Conservation (phyloP, 805 yeast species). For the Lipomyces oligophaga region DNA sequence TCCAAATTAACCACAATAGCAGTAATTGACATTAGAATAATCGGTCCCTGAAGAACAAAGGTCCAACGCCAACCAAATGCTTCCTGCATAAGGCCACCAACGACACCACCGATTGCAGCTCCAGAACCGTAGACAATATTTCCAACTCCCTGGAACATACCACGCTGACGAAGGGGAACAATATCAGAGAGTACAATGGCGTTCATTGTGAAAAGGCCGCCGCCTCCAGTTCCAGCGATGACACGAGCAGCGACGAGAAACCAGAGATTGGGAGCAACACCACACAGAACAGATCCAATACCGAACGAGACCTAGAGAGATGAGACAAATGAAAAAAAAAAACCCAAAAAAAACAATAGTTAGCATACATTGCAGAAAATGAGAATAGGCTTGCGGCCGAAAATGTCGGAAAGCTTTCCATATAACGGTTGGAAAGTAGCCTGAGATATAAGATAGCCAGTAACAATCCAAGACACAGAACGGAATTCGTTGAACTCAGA, state of each 20-base stretch:
- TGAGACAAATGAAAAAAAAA: constrained; percentile 31
- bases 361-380: constrained; percentile 43
- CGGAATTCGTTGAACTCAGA: constrained; percentile 53
- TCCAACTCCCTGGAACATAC: constrained; percentile 76
- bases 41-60: constrained; percentile 42
- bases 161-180: constrained; percentile 70
- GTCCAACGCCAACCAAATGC: constrained; percentile 61
- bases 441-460: constrained; percentile 64
- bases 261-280: constrained; percentile 41
- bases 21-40: constrained; percentile 39
- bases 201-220: constrained; percentile 72
- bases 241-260: constrained; percentile 45
- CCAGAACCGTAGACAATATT: constrained; percentile 77
- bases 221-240: constrained; percentile 90
- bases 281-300: constrained; percentile 51
- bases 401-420: constrained; percentile 66
- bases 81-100: constrained; percentile 53
- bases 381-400: constrained; percentile 42
- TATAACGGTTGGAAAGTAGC: constrained; percentile 75
- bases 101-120: constrained; percentile 61
- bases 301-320: constrained; percentile 42
- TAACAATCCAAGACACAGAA: constrained; percentile 66
- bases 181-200: constrained; percentile 75
- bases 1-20: constrained; percentile 34
- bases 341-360: constrained; percentile 42